phyloP scores from a whole-genome alignment of 331 rosid species.

The Prunus yedoensis region DNA sequence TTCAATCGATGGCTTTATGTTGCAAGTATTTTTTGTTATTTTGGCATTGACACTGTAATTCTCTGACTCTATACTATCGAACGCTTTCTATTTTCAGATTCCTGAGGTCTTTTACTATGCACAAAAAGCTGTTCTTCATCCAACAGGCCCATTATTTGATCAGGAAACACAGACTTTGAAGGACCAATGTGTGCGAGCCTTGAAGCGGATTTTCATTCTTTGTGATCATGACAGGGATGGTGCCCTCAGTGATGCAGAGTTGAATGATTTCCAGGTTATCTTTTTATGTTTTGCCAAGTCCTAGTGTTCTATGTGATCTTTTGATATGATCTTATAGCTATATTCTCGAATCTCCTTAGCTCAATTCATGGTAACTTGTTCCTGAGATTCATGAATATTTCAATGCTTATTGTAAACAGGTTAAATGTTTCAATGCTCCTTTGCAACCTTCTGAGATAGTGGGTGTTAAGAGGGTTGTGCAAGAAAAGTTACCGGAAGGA shows the following conservation, averaged over 20 bases:
- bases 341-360: conserved; percentile 8
- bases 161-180: conserved; percentile 92
- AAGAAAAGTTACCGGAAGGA: conserved; percentile 91
- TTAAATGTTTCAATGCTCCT: conserved; percentile 96
- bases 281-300: conserved; percentile 13
- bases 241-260: conserved; percentile 72
- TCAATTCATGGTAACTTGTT: neutral
- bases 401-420: conserved; percentile 52
- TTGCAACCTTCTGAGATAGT: conserved; percentile 93
- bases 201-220: conserved; percentile 88
- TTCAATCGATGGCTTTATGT: conserved; percentile 5
- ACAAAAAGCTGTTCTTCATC: conserved; percentile 97
- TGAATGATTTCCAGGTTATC: conserved; percentile 58
- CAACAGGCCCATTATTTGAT: conserved; percentile 90
- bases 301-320: conserved; percentile 6
- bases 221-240: conserved; percentile 96
- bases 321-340: conserved; percentile 9
- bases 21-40: neutral
- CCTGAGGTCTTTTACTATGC: conserved; percentile 96
- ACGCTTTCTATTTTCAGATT: conserved; percentile 50
- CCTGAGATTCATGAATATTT: conserved; percentile 22
- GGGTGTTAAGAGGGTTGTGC: conserved; percentile 92
- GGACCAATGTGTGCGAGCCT: conserved; percentile 89
- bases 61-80: neutral
- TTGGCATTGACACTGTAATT: conserved; percentile 3